phyloP scores from a whole-genome alignment of 805 yeast genomes.

The Helenozyma rhizophorensis region DNA sequence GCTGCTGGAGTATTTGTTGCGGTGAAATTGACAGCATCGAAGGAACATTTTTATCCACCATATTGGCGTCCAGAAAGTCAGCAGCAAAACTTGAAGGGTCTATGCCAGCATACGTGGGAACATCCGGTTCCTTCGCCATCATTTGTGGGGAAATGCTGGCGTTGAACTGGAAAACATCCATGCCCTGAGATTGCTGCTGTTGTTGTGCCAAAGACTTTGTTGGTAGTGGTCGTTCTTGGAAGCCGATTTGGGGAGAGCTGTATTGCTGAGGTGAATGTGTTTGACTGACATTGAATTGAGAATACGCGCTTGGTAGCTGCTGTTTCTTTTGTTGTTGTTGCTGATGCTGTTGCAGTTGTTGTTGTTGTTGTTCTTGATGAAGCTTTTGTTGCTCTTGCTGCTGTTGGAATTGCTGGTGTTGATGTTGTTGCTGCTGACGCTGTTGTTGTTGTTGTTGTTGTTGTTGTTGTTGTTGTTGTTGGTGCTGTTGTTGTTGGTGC shows the following conservation, averaged over 20 bases:
- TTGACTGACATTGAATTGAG: slow-evolving; percentile 1
- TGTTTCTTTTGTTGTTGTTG: slow-evolving; percentile 5
- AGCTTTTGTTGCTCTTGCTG: slow-evolving; percentile 5
- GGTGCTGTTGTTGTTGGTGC: slow-evolving; percentile 9
- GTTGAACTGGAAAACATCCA: slow-evolving; percentile 2
- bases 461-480: slow-evolving; percentile 6
- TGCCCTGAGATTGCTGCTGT: no score
- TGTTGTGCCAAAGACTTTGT: neutral
- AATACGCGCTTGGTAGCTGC: slow-evolving; percentile 1
- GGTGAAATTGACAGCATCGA: slow-evolving; percentile 28
- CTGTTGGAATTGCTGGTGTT: slow-evolving; percentile 6
- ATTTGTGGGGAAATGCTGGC: slow-evolving; percentile 14
- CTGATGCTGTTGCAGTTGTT: slow-evolving; percentile 6
- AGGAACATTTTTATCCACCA: slow-evolving; percentile 1
- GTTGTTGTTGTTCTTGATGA: slow-evolving; percentile 7
- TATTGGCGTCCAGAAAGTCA: slow-evolving; percentile 3
- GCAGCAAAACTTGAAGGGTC: neutral
- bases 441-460: slow-evolving; percentile 4
- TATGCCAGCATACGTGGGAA: neutral
- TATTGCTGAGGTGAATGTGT: slow-evolving; percentile 2
- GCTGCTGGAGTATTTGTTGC: slow-evolving; percentile 36
- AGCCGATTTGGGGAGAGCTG: slow-evolving; percentile 1
- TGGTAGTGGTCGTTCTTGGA: neutral
- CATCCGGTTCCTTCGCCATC: slow-evolving; percentile 13
- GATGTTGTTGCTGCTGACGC: slow-evolving; percentile 9